phyloP scores from a whole-genome alignment of 78 protist genomes.

The Acrasis kona region DNA sequence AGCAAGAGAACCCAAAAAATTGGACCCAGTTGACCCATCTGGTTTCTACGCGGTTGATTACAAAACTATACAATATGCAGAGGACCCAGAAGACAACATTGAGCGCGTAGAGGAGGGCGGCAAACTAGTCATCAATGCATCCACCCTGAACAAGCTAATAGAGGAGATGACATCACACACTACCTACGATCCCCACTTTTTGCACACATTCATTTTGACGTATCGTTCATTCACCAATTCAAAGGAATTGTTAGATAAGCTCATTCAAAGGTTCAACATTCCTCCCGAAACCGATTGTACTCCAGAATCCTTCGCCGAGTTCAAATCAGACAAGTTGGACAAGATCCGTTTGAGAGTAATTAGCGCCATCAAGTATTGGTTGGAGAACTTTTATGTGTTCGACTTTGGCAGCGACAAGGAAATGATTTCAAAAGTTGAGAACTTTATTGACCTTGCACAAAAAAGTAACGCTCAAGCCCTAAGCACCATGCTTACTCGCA shows the following conservation, averaged over 20 bases:
- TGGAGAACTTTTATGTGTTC: background rate
- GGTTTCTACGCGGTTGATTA: background rate
- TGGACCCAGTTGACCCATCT: background rate
- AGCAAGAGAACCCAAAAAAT: background rate
- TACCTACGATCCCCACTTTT: background rate
- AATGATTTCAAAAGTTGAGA: background rate
- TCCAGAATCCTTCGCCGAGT: background rate
- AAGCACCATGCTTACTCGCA: background rate
- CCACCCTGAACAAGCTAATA: background rate
- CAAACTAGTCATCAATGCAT: background rate
- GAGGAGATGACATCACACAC: background rate
- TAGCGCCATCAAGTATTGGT: background rate
- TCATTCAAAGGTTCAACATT: background rate
- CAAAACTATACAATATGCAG: background rate
- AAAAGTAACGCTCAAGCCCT: background rate
- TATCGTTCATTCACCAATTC: background rate
- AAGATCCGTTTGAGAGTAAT: background rate
- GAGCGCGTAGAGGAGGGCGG: background rate
- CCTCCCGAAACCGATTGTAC: background rate
- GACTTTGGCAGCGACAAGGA: background rate
- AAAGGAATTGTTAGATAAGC: background rate
- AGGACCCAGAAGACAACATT: background rate
- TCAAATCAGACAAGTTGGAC: background rate
- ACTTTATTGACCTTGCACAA: background rate
- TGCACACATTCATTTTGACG: background rate